These are phyloP conservation scores for Fonsecaea pugnacius DNA, from an alignment of 2,329 filamentous ascomycete genomes.

Conservation along the genomic window DNA sequence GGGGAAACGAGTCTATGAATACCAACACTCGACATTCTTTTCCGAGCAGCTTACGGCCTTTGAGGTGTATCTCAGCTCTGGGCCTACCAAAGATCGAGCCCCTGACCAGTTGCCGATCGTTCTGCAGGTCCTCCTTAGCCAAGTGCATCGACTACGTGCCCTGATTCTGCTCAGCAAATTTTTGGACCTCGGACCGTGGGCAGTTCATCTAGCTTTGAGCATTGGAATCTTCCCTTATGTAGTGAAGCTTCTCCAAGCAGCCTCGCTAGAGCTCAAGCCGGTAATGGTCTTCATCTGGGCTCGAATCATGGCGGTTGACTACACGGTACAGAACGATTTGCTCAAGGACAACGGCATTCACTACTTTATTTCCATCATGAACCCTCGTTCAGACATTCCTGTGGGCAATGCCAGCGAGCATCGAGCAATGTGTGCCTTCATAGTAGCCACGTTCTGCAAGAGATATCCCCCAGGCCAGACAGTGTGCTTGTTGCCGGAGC, in stretches of 20 bases:
- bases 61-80: constrained; percentile 87
- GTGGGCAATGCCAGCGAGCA: constrained; percentile 90
- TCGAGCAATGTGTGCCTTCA: constrained; percentile 98
- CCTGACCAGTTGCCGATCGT: constrained; percentile 97
- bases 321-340: constrained; percentile 88
- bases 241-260: constrained; percentile 93
- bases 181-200: constrained; percentile 94
- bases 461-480: constrained; percentile 89
- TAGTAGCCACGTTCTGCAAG: constrained; percentile 95
- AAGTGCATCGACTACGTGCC: constrained; percentile 88
- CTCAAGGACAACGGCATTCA: constrained; percentile 97
- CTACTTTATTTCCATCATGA: constrained; percentile 93
- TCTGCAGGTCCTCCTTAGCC: constrained; percentile 90
- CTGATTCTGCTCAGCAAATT: constrained; percentile 92
- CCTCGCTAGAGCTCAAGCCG: constrained; percentile 89
- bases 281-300: constrained; percentile 99
- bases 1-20: constrained; percentile 79
- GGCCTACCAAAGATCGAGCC: constrained; percentile 80
- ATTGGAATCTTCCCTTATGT: constrained; percentile 99
- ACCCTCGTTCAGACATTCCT: constrained; percentile 79
- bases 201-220: constrained; percentile 94
- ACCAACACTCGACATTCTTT: constrained; percentile 94
- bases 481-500: constrained; percentile 86
- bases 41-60: constrained; percentile 96
- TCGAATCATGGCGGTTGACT: constrained; percentile 89